Evolutionary conservation across 2,329 filamentous ascomycete genomes (phyloP).

Genomic region (Pseudogymnoascus sp.): DNA sequence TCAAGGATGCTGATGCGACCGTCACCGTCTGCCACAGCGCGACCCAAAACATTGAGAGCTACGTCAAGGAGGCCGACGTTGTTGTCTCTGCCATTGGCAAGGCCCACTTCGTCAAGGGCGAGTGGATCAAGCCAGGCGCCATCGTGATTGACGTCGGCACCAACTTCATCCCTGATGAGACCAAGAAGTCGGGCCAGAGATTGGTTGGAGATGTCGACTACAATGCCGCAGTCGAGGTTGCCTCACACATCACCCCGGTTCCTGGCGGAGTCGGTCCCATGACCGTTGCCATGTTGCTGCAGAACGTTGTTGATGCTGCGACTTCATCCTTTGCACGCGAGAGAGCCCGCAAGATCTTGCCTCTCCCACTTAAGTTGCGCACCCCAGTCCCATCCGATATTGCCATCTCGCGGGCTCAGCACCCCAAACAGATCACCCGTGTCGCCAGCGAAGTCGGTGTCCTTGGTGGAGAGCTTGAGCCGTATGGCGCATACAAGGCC

Average conservation of each 20-base stretch:
- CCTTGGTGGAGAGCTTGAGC: slow-evolving; percentile 79
- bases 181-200: slow-evolving; percentile 85
- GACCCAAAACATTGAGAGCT: slow-evolving; percentile 63
- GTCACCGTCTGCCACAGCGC: slow-evolving; percentile 94
- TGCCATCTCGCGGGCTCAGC: slow-evolving; percentile 78
- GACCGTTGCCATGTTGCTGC: slow-evolving; percentile 96
- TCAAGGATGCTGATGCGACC: slow-evolving; percentile 93
- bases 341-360: slow-evolving; percentile 69
- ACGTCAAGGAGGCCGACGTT: slow-evolving; percentile 80
- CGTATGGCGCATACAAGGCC: slow-evolving; percentile 90
- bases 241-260: slow-evolving; percentile 89
- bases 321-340: slow-evolving; percentile 74
- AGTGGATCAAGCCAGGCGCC: slow-evolving; percentile 91
- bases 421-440: slow-evolving; percentile 82
- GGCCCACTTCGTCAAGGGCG: slow-evolving; percentile 81
- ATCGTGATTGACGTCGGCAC: slow-evolving; percentile 97
- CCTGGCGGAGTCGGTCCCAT: slow-evolving; percentile 96
- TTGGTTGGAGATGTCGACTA: slow-evolving; percentile 95
- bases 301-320: slow-evolving; percentile 87
- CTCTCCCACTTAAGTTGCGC: slow-evolving; percentile 73
- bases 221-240: slow-evolving; percentile 73
- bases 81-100: slow-evolving; percentile 87
- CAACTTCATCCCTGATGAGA: slow-evolving; percentile 83
- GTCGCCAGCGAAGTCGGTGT: slow-evolving; percentile 85
- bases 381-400: slow-evolving; percentile 92